Conservation (phyloP, 108 stramenopile genomes). For the Stephanodiscus minutulus region DNA sequence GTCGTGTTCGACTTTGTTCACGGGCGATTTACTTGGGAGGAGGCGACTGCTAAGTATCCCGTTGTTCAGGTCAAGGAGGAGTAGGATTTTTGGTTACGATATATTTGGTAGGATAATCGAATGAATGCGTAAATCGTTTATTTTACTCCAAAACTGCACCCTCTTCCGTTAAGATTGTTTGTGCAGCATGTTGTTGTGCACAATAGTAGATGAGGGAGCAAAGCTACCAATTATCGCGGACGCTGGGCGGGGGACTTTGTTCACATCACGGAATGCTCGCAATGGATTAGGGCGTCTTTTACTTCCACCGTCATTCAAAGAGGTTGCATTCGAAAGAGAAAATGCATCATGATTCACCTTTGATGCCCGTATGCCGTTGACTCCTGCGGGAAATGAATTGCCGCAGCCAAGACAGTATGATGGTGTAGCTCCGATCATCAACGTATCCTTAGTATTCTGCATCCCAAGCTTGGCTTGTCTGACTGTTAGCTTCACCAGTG, state of each 20-base stretch:
- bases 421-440: conserved; percentile 34
- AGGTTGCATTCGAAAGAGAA: conserved; percentile 9
- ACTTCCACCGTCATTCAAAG: conserved; percentile 7
- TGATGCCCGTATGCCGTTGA: conserved; percentile 32
- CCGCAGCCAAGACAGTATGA: conserved; percentile 31
- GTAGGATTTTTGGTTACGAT: conserved; percentile 34
- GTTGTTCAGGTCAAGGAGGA: conserved; percentile 78
- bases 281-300: conserved; percentile 22
- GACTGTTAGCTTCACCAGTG: conserved; percentile 16
- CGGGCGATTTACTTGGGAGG: conserved; percentile 74
- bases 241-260: conserved; percentile 3
- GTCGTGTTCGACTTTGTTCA: conserved; percentile 82
- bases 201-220: background rate
- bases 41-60: conserved; percentile 72
- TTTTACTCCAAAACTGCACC: background rate
- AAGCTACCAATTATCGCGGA: conserved; percentile 12
- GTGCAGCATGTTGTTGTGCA: background rate
- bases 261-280: conserved; percentile 5
- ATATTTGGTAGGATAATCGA: too few species aligned
- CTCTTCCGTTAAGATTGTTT: background rate
- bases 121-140: too few species aligned
- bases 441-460: conserved; percentile 32
- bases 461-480: conserved; percentile 29
- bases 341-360: conserved; percentile 35
- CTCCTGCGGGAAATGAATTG: conserved; percentile 26